Conservation (phyloP, 768 basidiomycete species). For the Suillus americanus region DNA sequence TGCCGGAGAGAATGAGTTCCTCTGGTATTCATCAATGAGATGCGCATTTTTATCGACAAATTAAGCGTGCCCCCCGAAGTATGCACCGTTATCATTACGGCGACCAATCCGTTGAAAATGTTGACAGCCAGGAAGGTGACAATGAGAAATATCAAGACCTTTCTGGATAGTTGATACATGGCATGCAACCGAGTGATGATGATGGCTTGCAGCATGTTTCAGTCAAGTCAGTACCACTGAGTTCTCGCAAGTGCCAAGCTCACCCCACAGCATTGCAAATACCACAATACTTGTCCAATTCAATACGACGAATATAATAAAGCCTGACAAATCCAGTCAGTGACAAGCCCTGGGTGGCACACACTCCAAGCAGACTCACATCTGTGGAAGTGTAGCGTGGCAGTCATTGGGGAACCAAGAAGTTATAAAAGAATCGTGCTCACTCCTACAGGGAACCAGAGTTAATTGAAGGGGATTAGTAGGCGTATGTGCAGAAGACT, state of each 20-base stretch:
- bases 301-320: too few relatives aligned
- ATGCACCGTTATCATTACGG: neutral
- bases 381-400: neutral
- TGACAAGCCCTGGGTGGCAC: neutral
- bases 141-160: neutral
- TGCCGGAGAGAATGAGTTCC: neutral
- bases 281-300: fast-evolving
- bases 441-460: neutral
- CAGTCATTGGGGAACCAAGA: neutral
- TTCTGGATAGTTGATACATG: neutral
- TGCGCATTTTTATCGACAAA: neutral
- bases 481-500: neutral
- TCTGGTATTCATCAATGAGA: neutral
- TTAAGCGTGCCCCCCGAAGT: neutral
- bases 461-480: neutral
- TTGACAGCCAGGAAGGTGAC: neutral
- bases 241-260: neutral
- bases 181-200: neutral
- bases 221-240: neutral
- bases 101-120: neutral
- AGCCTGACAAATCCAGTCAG: neutral
- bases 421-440: neutral
- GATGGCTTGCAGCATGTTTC: neutral
- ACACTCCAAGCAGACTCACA: neutral
- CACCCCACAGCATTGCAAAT: neutral